Conservation (phyloP, 2,329 filamentous ascomycete species). For the Xylaria sp. region DNA sequence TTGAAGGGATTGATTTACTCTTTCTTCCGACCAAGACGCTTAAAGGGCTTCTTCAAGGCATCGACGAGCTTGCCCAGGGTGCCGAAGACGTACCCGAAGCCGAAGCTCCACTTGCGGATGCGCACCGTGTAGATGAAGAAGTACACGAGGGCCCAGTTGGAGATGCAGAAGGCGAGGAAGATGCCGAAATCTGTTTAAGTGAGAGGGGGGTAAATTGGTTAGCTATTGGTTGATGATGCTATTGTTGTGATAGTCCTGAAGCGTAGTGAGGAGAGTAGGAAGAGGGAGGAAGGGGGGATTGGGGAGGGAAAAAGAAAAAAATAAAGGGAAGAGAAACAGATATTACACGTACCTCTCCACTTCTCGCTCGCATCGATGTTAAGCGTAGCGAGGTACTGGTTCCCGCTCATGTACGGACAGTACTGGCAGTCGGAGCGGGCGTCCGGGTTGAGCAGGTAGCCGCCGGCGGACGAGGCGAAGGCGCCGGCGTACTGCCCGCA, state of each 20-base stretch:
- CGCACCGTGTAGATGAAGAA: conserved; percentile 82
- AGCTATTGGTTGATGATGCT: background rate
- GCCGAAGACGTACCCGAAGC: conserved; percentile 67
- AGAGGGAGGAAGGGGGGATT: too few relatives aligned
- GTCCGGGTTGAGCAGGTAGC: conserved; percentile 72
- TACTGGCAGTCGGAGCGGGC: conserved; percentile 73
- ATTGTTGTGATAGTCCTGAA: too few relatives aligned
- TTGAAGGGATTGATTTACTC: background rate
- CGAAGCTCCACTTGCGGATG: conserved; percentile 77
- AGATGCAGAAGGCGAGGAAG: conserved; percentile 75
- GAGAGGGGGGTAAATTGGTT: background rate
- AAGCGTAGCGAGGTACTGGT: conserved; percentile 71
- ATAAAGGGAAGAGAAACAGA: too few relatives aligned
- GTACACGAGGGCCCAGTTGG: conserved; percentile 78
- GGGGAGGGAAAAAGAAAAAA: too few relatives aligned
- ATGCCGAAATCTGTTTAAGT: conserved; percentile 68
- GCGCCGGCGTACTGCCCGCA: conserved; percentile 72
- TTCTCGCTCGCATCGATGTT: conserved; percentile 67
- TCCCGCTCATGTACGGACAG: conserved; percentile 68
- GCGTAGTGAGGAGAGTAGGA: background rate
- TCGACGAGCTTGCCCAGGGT: conserved; percentile 44
- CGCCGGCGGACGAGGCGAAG: conserved; percentile 64
- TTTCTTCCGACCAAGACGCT: conserved; percentile 23
- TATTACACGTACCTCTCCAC: conserved; percentile 65
- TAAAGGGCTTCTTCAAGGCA: conserved; percentile 50